Conservation (phyloP, 1,139 yeast species). For the Taphrina populina region DNA sequence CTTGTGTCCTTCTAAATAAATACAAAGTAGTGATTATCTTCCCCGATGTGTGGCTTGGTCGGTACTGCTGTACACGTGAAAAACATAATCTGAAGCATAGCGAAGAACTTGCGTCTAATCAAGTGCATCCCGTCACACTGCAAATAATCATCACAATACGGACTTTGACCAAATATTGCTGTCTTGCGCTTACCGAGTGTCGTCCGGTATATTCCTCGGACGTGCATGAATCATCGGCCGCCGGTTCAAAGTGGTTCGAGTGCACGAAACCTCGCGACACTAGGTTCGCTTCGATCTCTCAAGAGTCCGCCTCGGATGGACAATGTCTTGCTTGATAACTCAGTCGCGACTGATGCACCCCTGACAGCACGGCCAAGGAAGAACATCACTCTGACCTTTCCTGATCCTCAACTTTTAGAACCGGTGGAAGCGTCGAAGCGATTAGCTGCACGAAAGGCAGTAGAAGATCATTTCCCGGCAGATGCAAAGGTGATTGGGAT, state of each 20-base stretch:
- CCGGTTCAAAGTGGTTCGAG: not conserved
- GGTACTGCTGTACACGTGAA: too few species aligned
- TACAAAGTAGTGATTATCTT: too few species aligned
- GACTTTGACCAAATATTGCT: too few species aligned
- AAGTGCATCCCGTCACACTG: too few species aligned
- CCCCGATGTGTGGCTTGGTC: too few species aligned
- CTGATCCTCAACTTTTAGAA: constrained; percentile 26
- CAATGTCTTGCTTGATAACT: constrained; percentile 13
- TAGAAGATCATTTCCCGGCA: constrained; percentile 77
- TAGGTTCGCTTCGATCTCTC: constrained; percentile 17
- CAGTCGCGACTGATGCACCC: constrained; percentile 11
- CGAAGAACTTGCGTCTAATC: too few species aligned
- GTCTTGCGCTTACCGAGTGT: too few species aligned
- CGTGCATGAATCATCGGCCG: constrained; percentile 13
- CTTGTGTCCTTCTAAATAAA: too few species aligned
- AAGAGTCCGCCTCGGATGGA: constrained; percentile 27
- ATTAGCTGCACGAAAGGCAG: constrained; percentile 87
- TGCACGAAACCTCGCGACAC: constrained; percentile 24
- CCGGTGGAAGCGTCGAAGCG: constrained; percentile 66
- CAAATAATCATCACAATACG: too few species aligned
- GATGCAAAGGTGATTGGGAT: constrained; percentile 78
- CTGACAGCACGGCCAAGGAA: constrained; percentile 5
- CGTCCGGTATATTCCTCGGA: too few species aligned
- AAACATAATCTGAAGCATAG: too few species aligned
- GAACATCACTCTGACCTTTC: constrained; percentile 18